Conservation (phyloP, 169 alveolate genomes). For the Plasmodium cynomolgi region DNA sequence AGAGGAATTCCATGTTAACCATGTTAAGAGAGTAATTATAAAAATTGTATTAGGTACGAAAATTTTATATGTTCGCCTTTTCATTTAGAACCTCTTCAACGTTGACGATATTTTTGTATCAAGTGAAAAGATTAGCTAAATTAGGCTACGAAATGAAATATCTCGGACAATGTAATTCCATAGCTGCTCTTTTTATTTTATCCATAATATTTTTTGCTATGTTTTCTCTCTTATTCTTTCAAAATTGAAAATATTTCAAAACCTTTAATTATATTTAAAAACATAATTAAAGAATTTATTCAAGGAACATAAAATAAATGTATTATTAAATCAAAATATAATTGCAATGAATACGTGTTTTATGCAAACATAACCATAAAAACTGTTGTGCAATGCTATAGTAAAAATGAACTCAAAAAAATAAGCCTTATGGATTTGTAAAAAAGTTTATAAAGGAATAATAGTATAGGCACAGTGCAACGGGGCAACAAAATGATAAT, state of each 20-base stretch:
- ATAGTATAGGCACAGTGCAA: neutral
- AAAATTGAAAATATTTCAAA: neutral
- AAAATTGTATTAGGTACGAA: neutral
- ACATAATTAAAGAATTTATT: neutral
- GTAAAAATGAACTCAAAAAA: neutral
- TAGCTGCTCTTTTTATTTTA: neutral
- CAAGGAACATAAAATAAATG: neutral
- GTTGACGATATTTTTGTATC: neutral
- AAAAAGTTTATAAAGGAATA: neutral
- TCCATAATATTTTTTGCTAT: neutral
- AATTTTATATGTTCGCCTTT: neutral
- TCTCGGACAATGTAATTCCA: neutral
- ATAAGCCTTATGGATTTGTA: neutral
- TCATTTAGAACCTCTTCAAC: neutral
- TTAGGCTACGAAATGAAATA: neutral
- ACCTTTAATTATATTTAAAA: neutral
- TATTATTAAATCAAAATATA: neutral
- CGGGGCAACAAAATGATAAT: neutral
- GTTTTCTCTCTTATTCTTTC: neutral
- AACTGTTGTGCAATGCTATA: neutral
- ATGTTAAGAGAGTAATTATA: neutral
- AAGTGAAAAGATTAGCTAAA: neutral
- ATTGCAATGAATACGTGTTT: neutral
- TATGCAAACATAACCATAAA: neutral
- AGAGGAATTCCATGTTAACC: neutral